Evolutionary conservation across 257 asterid genomes (phyloP).

Genomic region (Solanum bulbocastanum): DNA sequence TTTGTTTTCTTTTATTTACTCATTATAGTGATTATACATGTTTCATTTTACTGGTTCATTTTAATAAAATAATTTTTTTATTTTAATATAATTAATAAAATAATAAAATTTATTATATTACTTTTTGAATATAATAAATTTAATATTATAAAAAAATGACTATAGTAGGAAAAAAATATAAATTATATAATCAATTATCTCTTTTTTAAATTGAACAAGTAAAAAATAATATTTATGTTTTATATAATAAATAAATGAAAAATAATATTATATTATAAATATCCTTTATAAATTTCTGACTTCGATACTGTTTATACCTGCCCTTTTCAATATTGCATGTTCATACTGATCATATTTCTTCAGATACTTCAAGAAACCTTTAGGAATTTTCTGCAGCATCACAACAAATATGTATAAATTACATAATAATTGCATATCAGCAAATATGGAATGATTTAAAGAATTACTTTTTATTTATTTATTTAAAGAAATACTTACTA

Average conservation of each 20-base stretch:
- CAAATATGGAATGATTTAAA: too few relatives aligned
- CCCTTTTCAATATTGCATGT: neutral
- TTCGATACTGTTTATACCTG: neutral
- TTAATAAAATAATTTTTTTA: too few relatives aligned
- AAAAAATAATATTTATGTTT: neutral
- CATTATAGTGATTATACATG: too few relatives aligned
- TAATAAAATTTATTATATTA: too few relatives aligned
- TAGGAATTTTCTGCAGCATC: neutral
- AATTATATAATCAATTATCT: too few relatives aligned
- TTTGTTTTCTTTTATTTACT: too few relatives aligned
- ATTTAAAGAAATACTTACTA: too few relatives aligned
- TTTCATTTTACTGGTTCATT: too few relatives aligned
- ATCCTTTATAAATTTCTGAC: neutral
- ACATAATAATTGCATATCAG: too few relatives aligned
- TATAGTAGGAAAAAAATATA: neutral
- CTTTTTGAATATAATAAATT: too few relatives aligned
- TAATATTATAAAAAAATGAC: neutral
- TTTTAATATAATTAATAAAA: neutral
- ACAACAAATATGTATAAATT: neutral
- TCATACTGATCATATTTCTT: neutral
- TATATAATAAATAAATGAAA: neutral
- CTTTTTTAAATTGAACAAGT: neutral
- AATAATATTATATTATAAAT: neutral
- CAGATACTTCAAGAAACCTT: neutral
- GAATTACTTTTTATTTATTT: too few relatives aligned